These are phyloP conservation scores for thale cress (Arabidopsis thaliana) DNA, from an alignment of 345 rosid species.

Conservation along the genomic window DNA sequence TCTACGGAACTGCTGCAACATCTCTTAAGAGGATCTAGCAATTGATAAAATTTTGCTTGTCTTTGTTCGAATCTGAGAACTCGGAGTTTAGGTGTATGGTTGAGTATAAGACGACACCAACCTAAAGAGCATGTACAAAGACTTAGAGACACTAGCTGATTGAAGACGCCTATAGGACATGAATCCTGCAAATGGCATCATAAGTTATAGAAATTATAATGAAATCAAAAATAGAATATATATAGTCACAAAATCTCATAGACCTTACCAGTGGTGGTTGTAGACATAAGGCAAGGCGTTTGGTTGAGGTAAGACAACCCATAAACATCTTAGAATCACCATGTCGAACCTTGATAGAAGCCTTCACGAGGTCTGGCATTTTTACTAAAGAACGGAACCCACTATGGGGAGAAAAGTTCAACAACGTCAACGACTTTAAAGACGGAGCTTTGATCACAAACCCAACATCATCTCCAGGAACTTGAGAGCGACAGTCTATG, in stretches of 20 bases:
- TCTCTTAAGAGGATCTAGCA: too few species aligned
- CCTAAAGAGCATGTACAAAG: slow-evolving; percentile 5
- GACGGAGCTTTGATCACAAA: slow-evolving; percentile 30
- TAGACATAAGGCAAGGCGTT: slow-evolving; percentile 9
- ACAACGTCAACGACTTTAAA: neutral
- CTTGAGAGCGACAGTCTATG: neutral
- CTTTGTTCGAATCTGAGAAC: neutral
- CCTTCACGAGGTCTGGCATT: neutral
- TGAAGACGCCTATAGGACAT: neutral
- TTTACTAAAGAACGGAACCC: neutral
- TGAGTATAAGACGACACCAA: slow-evolving; percentile 11
- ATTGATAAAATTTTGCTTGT: neutral
- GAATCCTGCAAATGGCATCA: slow-evolving; percentile 8
- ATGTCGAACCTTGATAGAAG: neutral
- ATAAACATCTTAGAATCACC: slow-evolving; percentile 1
- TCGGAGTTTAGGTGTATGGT: slow-evolving; percentile 28
- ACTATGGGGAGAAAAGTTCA: neutral
- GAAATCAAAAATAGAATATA: neutral
- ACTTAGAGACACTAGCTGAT: slow-evolving; percentile 19
- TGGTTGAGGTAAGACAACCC: slow-evolving; percentile 2
- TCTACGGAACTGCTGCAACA: neutral
- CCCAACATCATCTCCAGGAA: neutral
- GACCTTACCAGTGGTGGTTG: neutral
- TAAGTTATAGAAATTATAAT: neutral
- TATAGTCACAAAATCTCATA: slow-evolving; percentile 1